phyloP scores from a whole-genome alignment of 2,329 filamentous ascomycete genomes.

The Fusarium hainanense region DNA sequence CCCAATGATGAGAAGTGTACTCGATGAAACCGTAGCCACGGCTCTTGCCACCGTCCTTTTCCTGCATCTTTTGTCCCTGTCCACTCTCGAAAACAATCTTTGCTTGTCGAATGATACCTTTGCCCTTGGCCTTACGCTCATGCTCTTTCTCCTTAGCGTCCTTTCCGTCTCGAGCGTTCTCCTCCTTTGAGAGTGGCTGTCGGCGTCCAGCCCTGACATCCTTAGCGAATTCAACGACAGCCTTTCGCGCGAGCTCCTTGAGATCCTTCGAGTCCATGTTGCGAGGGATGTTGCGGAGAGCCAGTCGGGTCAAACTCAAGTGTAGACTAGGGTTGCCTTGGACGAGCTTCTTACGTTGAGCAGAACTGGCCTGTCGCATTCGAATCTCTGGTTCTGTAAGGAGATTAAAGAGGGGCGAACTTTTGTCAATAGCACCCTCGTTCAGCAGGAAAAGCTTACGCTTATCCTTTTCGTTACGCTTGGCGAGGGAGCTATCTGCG shows the following conservation, averaged over 20 bases:
- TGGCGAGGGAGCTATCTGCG: constrained; percentile 73
- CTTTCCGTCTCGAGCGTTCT: constrained; percentile 81
- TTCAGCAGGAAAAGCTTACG: constrained; percentile 86
- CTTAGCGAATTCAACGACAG: constrained; percentile 92
- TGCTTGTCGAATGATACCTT: constrained; percentile 88
- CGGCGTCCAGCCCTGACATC: constrained; percentile 86
- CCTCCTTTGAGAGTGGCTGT: constrained; percentile 87
- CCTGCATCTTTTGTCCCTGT: constrained; percentile 84
- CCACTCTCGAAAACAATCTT: constrained; percentile 94
- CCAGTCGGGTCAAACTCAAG: constrained; percentile 88
- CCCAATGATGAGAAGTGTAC: constrained; percentile 92
- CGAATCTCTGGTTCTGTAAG: constrained; percentile 83
- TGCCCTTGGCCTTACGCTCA: constrained; percentile 81
- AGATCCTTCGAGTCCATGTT: constrained; percentile 86
- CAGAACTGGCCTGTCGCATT: constrained; percentile 87
- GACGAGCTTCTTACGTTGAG: constrained; percentile 89
- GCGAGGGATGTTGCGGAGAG: constrained; percentile 89
- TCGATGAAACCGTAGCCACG: constrained; percentile 98
- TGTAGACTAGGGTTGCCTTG: constrained; percentile 91
- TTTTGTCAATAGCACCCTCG: constrained; percentile 84
- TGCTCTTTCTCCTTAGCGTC: constrained; percentile 85
- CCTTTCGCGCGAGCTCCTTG: constrained; percentile 89
- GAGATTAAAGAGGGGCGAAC: constrained; percentile 79
- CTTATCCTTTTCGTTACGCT: constrained; percentile 83
- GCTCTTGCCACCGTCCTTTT: constrained; percentile 82